Percentiles rank a stretch among this genome's conserved stretches.
Evolutionary conservation across 495 filamentous ascomycete species (phyloP).

Genomic region (Collariella sp.): DNA sequence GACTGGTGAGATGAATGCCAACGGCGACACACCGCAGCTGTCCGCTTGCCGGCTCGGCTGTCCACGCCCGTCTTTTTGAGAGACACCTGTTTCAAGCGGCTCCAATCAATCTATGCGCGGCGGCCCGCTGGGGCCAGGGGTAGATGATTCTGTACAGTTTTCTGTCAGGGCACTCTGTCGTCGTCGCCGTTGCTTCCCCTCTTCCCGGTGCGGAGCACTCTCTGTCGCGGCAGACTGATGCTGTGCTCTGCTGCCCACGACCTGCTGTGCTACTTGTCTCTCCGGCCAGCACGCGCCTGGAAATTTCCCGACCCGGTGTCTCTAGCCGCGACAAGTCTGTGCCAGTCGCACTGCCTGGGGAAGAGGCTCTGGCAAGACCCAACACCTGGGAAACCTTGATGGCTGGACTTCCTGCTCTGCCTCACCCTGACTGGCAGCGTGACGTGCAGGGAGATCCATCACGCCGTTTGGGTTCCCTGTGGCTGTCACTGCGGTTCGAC

Average conservation of each 20-base stretch:
- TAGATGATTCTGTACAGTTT: too few relatives aligned
- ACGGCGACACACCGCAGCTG: slow-evolving; percentile 9
- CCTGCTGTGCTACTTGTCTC: slow-evolving; percentile 3
- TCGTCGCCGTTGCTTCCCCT: background rate
- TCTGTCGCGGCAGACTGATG: slow-evolving; percentile 3
- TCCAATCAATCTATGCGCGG: slow-evolving; percentile 3
- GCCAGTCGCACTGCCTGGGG: slow-evolving; percentile 7
- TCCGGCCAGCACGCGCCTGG: slow-evolving; percentile 7
- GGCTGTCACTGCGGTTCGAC: background rate
- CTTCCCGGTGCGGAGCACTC: background rate
- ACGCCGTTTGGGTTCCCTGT: background rate
- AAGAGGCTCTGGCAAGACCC: slow-evolving; percentile 3
- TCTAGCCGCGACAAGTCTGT: slow-evolving; percentile 9
- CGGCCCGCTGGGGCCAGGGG: background rate
- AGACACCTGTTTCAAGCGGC: slow-evolving; percentile 13
- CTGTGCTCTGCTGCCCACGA: slow-evolving; percentile 2
- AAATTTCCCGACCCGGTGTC: slow-evolving; percentile 10
- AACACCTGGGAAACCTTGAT: background rate
- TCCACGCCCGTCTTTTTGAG: slow-evolving; percentile 4
- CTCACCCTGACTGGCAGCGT: background rate
- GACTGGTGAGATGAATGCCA: background rate
- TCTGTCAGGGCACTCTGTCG: background rate
- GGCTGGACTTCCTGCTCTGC: background rate
- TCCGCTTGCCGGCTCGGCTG: slow-evolving; percentile 9
- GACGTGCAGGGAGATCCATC: background rate